Percentiles rank a stretch among this genome's conserved stretches.
These are phyloP conservation scores for Rosa hybrid DNA, from an alignment of 331 rosid genomes.

Conservation along the genomic window DNA sequence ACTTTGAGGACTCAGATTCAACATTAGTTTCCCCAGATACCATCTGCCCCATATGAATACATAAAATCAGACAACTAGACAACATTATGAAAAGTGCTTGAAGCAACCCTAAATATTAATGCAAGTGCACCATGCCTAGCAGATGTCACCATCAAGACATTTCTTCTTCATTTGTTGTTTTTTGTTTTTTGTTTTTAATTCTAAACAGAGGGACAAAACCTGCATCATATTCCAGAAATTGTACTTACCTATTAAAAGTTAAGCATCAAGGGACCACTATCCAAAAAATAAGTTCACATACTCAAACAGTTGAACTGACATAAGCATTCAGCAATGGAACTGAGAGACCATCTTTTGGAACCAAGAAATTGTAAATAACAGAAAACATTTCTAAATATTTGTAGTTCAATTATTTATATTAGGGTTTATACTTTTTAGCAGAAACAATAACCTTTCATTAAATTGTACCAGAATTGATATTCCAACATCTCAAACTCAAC, in stretches of 20 bases:
- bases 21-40: constrained; percentile 50
- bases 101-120: not conserved
- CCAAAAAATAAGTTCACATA: not conserved
- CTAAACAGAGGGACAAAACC: not conserved
- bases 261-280: no score
- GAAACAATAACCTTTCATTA: not conserved
- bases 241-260: no score
- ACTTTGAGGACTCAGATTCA: constrained; percentile 51
- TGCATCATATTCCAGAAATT: not conserved
- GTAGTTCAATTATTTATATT: not conserved
- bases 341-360: no score
- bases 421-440: not conserved
- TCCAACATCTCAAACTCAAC: not conserved
- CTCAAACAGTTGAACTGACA: not conserved
- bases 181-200: no score
- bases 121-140: no score
- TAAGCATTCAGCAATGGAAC: no score
- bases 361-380: not conserved
- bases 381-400: not conserved
- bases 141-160: no score
- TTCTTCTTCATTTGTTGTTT: no score
- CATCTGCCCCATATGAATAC: constrained; percentile 43
- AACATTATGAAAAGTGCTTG: not conserved
- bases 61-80: constrained; percentile 3
- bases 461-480: not conserved